Percentiles rank a stretch among this genome's conserved stretches.
Conservation (phyloP, 192 early-diverging fungal genomes). For the Backusella westeae region DNA sequence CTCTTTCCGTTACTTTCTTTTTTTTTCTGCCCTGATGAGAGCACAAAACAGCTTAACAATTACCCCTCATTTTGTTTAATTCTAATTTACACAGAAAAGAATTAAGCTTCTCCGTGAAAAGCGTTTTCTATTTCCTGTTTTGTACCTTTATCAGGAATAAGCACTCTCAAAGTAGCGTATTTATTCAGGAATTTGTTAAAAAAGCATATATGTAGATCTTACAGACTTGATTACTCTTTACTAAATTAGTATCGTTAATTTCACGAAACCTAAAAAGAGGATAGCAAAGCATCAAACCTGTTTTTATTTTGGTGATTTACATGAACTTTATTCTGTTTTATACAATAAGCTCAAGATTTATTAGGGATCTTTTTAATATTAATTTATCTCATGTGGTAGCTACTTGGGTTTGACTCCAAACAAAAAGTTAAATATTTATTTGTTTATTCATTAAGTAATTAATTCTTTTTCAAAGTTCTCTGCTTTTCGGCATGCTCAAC, state of each 20-base stretch:
- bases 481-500: slow-evolving; percentile 88
- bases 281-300: background rate
- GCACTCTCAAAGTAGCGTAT: background rate
- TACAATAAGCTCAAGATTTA: background rate
- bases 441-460: slow-evolving; percentile 17
- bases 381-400: background rate
- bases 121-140: background rate
- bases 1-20: background rate
- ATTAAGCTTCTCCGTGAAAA: background rate
- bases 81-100: background rate
- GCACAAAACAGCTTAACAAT: background rate
- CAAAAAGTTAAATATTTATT: background rate
- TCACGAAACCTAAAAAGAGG: background rate
- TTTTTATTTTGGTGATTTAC: background rate
- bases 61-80: background rate
- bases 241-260: background rate
- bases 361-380: background rate
- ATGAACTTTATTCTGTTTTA: background rate
- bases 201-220: background rate
- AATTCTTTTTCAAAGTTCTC: slow-evolving; percentile 73
- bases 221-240: background rate
- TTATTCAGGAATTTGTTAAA: too few species aligned
- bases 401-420: background rate
- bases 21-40: background rate
- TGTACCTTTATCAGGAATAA: background rate